Percentiles rank a stretch among this genome's conserved stretches.
Conservation (phyloP, 192 early-diverging fungal species). For the Pecoramyces ruminantium region DNA sequence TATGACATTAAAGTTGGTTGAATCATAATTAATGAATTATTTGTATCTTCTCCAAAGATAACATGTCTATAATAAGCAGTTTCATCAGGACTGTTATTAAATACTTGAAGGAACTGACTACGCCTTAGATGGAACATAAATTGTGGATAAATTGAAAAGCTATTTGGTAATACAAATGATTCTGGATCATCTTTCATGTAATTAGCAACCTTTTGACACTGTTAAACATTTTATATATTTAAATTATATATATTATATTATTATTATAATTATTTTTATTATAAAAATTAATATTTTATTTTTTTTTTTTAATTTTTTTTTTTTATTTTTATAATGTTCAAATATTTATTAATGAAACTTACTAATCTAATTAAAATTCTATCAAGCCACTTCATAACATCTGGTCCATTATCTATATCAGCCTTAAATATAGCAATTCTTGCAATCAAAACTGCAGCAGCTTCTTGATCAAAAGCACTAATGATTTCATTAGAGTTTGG, state of each 20-base stretch:
- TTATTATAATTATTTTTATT: too few species aligned
- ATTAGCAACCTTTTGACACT: conserved; percentile 93
- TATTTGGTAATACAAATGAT: conserved; percentile 73
- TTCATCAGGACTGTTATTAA: conserved; percentile 98
- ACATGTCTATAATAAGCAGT: conserved; percentile 87
- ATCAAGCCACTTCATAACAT: conserved; percentile 93
- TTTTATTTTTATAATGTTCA: too few species aligned
- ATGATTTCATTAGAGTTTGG: conserved; percentile 67
- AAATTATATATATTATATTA: too few species aligned
- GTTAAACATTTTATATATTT: background rate
- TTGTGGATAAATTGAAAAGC: conserved; percentile 97
- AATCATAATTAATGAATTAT: conserved; percentile 97
- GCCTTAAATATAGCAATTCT: conserved; percentile 92
- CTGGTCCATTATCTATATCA: conserved; percentile 89
- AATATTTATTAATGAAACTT: background rate
- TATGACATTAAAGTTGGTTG: conserved; percentile 93
- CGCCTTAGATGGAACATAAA: conserved; percentile 98
- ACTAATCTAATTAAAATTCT: conserved; percentile 90
- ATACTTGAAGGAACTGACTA: conserved; percentile 93
- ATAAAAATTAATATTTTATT: too few species aligned
- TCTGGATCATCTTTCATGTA: conserved; percentile 91
- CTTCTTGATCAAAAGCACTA: conserved; percentile 95
- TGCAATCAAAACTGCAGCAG: conserved; percentile 93
- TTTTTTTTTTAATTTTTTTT: too few species aligned
- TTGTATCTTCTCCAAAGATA: conserved; percentile 84